phyloP scores from a whole-genome alignment of 352 stramenopile genomes.

The Pythium apleroticum region DNA sequence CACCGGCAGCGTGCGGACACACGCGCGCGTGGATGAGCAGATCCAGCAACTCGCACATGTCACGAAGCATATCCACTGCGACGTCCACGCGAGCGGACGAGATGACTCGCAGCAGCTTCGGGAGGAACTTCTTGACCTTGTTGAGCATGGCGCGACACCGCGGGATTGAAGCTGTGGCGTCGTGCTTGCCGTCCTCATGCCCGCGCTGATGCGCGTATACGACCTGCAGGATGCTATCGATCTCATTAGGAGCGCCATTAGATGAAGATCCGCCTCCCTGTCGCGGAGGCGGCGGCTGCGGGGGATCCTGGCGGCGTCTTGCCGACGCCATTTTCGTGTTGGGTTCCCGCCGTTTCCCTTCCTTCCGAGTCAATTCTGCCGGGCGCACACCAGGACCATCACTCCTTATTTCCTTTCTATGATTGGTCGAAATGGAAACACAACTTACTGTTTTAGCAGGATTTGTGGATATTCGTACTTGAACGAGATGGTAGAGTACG shows the following conservation, averaged over 20 bases:
- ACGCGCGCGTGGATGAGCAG: constrained; percentile 26
- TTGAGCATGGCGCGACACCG: constrained; percentile 29
- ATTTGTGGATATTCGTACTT: constrained; percentile 20
- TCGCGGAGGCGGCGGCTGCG: neutral
- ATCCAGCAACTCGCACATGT: constrained; percentile 29
- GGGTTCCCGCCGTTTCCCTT: constrained; percentile 25
- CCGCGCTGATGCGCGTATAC: constrained; percentile 23
- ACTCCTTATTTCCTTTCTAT: constrained; percentile 14
- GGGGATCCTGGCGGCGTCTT: constrained; percentile 32
- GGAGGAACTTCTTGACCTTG: constrained; percentile 29
- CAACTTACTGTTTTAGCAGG: neutral
- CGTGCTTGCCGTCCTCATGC: constrained; percentile 24
- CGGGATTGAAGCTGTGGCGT: constrained; percentile 13
- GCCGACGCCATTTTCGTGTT: constrained; percentile 36
- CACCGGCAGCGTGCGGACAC: constrained; percentile 23
- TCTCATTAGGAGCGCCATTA: constrained; percentile 2
- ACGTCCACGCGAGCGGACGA: neutral
- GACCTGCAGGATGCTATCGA: constrained; percentile 25
- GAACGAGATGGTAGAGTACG: neutral
- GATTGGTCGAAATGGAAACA: constrained; percentile 19
- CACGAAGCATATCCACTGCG: constrained; percentile 19
- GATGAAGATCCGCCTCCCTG: neutral
- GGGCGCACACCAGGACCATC: constrained; percentile 16
- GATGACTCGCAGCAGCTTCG: constrained; percentile 27
- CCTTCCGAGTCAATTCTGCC: neutral